Evolutionary conservation across 2,329 filamentous ascomycete species (phyloP).

Genomic region (Pyrenophora seminiperda): DNA sequence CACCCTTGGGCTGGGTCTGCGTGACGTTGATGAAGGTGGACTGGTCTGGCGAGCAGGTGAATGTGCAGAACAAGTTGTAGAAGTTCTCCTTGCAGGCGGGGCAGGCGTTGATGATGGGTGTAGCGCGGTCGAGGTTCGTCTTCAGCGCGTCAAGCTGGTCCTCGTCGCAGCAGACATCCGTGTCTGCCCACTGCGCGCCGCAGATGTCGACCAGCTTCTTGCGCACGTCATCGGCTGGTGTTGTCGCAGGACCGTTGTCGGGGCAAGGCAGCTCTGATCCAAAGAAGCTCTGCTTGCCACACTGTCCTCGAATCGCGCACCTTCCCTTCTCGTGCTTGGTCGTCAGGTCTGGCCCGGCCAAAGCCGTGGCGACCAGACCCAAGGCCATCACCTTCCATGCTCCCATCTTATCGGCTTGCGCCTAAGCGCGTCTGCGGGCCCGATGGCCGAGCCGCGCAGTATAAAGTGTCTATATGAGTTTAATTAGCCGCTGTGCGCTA

Average conservation of each 20-base stretch:
- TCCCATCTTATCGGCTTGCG: conserved; percentile 23
- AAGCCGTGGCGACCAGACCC: conserved; percentile 35
- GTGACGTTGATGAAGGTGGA: conserved; percentile 95
- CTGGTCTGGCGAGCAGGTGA: conserved; percentile 96
- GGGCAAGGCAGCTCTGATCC: conserved; percentile 88
- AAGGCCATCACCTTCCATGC: conserved; percentile 33
- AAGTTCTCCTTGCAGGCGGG: conserved; percentile 98
- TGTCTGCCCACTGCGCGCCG: conserved; percentile 81
- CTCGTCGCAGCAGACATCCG: conserved; percentile 81
- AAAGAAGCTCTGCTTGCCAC: conserved; percentile 89
- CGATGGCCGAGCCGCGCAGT: not conserved
- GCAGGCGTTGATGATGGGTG: conserved; percentile 87
- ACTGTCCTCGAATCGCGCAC: conserved; percentile 89
- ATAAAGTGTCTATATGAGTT: not conserved
- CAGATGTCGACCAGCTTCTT: conserved; percentile 83
- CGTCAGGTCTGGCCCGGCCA: conserved; percentile 42
- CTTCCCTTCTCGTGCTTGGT: conserved; percentile 80
- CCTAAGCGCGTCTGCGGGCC: conserved; percentile 15
- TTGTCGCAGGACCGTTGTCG: conserved; percentile 81
- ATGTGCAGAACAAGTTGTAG: conserved; percentile 97
- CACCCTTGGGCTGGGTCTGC: conserved; percentile 64
- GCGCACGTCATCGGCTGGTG: conserved; percentile 73
- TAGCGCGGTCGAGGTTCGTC: conserved; percentile 83
- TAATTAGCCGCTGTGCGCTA: not conserved
- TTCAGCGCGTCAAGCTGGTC: conserved; percentile 83